These are phyloP conservation scores for Mortierella sp. DNA, from an alignment of 371 early-diverging fungal genomes.

Conservation along the genomic window DNA sequence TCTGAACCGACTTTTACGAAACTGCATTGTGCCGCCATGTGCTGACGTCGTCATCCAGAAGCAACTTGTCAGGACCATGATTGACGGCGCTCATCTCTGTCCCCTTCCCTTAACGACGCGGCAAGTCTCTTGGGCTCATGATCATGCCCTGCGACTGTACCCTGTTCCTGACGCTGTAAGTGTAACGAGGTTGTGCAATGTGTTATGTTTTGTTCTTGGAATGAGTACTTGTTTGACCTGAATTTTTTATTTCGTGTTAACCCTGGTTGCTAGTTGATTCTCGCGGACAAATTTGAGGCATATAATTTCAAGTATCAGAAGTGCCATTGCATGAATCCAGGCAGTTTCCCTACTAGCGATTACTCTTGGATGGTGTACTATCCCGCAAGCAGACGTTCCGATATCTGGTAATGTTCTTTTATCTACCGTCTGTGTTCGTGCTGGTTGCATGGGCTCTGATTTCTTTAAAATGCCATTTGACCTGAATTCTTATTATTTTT, in stretches of 20 bases:
- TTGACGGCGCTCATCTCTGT: slow-evolving; percentile 87
- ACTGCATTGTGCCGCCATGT: slow-evolving; percentile 72
- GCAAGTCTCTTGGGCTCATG: slow-evolving; percentile 83
- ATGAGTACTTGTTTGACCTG: background rate
- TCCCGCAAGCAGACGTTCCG: slow-evolving; percentile 68
- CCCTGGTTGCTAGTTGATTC: slow-evolving; percentile 68
- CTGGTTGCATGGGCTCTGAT: too few species aligned
- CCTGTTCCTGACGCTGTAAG: slow-evolving; percentile 88
- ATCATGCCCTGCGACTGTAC: slow-evolving; percentile 86
- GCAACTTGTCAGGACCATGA: slow-evolving; percentile 84
- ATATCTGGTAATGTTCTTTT: slow-evolving; percentile 63
- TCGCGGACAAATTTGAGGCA: slow-evolving; percentile 85
- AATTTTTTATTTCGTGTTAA: background rate
- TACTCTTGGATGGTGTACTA: slow-evolving; percentile 83
- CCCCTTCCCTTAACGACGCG: slow-evolving; percentile 82
- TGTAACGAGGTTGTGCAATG: too few species aligned
- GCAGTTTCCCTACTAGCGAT: slow-evolving; percentile 82
- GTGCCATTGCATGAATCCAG: slow-evolving; percentile 86
- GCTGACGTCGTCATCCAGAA: slow-evolving; percentile 34
- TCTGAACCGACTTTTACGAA: slow-evolving; percentile 78
- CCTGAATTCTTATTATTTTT: background rate
- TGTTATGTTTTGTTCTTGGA: background rate
- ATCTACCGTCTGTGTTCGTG: background rate
- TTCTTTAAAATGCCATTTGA: background rate
- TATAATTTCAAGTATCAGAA: slow-evolving; percentile 80